Evolutionary conservation across 1,284 basidiomycete genomes (phyloP), one percentile per base, ranked within the genome.

Genomic region (Moesziomyces globuligerus): DNA sequence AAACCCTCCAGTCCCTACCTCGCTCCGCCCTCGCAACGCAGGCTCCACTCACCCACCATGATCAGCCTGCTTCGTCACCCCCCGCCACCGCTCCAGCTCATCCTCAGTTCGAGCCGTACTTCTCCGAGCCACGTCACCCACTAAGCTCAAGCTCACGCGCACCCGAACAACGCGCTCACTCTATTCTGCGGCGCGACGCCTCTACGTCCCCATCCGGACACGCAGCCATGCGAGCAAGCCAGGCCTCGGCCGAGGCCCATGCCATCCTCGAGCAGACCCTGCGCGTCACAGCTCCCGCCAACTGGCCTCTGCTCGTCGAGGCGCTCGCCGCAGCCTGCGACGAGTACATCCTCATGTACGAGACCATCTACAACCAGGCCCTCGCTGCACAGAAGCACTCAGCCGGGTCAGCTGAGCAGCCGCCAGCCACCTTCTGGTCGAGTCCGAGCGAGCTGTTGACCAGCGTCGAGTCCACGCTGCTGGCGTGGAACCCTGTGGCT

Each of bases 291-390:
- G 69, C 69, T 21, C 69, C 69, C 11, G 44, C 54, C 17, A 72
- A 72, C 24, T 72, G 59, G 58, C 69, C 69, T 5, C 25, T 62
- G 44, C 48, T 67, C 11, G 46, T 53, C 41, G 55, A 72, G 29
- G 58, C 59, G 20, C 58, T 66, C 29, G 43, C 42, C 28, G 36
- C 42, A 43, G 64, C 58, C 10, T 54, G 49, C 23, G 64, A 67
- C 17, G 58, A 64, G n/a, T 72, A 72, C 45, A 39, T 64, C 11
- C 39, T 58, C 40, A 48, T 49, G 39, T 72, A 72, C 41, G 54
- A 66, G 24, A 36, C 44, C 41, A 40, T 67, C 43, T 72, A 72
- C 48, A 37, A 52, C 20, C 40, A 54, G 8, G 48, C 61, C 3
- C 32, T 38, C 15, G 40, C 17, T 32, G 48, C 53, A 20, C 69